Evolutionary conservation across 1,139 yeast species (phyloP), one percentile per base, ranked within the genome.

Genomic region (Candida gigantensis): DNA sequence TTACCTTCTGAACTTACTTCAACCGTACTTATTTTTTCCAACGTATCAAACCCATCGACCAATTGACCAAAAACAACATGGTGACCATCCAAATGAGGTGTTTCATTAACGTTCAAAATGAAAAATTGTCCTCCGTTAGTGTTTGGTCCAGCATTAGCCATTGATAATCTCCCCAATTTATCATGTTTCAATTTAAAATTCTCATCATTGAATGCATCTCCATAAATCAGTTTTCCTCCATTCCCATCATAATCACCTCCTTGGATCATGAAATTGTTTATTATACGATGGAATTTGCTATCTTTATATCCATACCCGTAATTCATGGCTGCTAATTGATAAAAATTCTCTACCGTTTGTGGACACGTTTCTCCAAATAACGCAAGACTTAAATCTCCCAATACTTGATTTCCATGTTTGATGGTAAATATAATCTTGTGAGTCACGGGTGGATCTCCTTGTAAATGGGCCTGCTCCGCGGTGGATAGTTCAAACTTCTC

Each of bases 21-120:
- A 0, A 60, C 55, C 1, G 42, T 39, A 43, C 74, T 77, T 23
- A 77, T 44, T 28, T 51, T 53, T 5, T 57, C 57, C 19, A 77
- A 52, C 2, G 66, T 61, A 3, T 68, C 74, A 28, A 57, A 57
- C 1, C 75, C 76, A 15, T 46, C 55, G n/a, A 77, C 58, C 6
- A 77, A 62, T 42, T 68, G 72, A 2, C 84, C 85, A 53, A 79
- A 77, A 0, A 79, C 73, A 10, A 81, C 80, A 46, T 77, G 78
- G 34, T 65, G 62, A 2, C 81, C 81, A 52, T 79, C 79, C 40
- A 81, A 58, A 44, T 66, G 62, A 1, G 61, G 56, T 28, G 52
- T 51, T 12, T 49, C 41, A 4, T 58, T 55, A 4, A 34, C 47
- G 13, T 62, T 60, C 35, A 68, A 57, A 32, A 70, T 67, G 53